Evolutionary conservation across 768 basidiomycete species (phyloP).

Genomic region (Suillus occidentalis): DNA sequence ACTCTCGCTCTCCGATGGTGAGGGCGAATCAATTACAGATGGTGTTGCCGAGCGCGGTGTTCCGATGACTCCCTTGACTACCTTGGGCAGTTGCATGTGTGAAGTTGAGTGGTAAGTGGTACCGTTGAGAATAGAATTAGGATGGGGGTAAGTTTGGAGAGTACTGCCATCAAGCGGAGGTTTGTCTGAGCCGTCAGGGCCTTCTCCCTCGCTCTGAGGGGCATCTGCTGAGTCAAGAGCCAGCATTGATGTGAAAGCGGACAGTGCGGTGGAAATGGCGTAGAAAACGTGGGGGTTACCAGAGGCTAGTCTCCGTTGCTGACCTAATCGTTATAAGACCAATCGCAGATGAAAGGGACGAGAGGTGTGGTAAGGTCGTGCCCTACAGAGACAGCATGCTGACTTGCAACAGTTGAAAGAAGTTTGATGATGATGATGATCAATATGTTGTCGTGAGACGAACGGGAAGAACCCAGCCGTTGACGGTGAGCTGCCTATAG

Average conservation of each 20-base stretch:
- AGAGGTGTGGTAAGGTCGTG: slow-evolving; percentile 10
- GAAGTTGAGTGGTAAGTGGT: slow-evolving; percentile 13
- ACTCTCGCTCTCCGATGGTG: slow-evolving; percentile 57
- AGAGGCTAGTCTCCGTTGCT: slow-evolving; percentile 1
- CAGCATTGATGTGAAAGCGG: slow-evolving; percentile 36
- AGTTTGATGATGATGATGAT: slow-evolving; percentile 5
- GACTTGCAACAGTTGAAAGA: slow-evolving; percentile 27
- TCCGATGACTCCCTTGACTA: slow-evolving; percentile 19
- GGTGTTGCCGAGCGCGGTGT: slow-evolving; percentile 38
- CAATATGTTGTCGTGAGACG: slow-evolving; percentile 11
- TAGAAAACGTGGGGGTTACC: slow-evolving; percentile 10
- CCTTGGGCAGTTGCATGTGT: slow-evolving; percentile 20
- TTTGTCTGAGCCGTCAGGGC: slow-evolving; percentile 59
- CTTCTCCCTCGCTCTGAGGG: slow-evolving; percentile 54
- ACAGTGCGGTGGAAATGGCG: slow-evolving; percentile 19
- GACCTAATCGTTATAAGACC: slow-evolving; percentile 7
- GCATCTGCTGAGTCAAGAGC: slow-evolving; percentile 50
- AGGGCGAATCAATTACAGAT: slow-evolving; percentile 46
- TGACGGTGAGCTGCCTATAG: slow-evolving; percentile 8
- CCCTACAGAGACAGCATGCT: slow-evolving; percentile 40
- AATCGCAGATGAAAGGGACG: slow-evolving; percentile 11
- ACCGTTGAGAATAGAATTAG: slow-evolving; percentile 16
- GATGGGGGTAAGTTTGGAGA: slow-evolving; percentile 14
- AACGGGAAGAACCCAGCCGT: slow-evolving; percentile 7
- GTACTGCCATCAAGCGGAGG: slow-evolving; percentile 43